Evolutionary conservation across 169 alveolate genomes (phyloP).

Genomic region (Plasmodium ovale): DNA sequence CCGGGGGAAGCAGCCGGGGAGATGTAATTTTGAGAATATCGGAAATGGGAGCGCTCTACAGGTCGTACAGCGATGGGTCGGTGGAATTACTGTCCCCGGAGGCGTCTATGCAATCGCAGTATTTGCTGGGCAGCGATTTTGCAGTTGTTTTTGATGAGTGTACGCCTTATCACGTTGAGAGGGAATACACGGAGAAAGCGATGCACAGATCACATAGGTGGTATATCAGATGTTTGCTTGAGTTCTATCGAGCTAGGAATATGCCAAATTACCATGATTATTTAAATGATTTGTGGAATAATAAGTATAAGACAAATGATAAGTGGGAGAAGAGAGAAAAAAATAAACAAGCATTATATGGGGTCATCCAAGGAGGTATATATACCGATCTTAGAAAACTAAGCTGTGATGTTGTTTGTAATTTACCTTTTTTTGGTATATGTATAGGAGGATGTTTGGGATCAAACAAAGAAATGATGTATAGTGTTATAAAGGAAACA

Average conservation of each 20-base stretch:
- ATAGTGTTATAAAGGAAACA: conserved; percentile 32
- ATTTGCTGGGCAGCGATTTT: conserved; percentile 56
- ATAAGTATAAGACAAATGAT: conserved; percentile 19
- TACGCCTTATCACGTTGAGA: conserved; percentile 49
- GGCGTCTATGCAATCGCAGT: conserved; percentile 55
- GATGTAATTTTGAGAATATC: conserved; percentile 26
- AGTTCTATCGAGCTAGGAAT: conserved; percentile 31
- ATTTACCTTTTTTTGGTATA: conserved; percentile 95
- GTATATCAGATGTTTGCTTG: conserved; percentile 52
- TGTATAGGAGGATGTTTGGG: conserved; percentile 98
- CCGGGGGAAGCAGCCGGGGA: background rate
- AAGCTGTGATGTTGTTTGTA: conserved; percentile 80
- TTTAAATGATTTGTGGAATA: conserved; percentile 31
- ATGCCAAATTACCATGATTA: conserved; percentile 58
- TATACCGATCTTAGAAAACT: conserved; percentile 89
- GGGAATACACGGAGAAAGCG: conserved; percentile 40
- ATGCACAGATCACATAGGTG: conserved; percentile 75
- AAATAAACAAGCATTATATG: conserved; percentile 95
- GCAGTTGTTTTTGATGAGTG: conserved; percentile 59
- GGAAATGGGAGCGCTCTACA: conserved; percentile 57
- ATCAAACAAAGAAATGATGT: conserved; percentile 59
- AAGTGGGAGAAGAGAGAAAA: conserved; percentile 74
- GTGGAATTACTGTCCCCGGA: conserved; percentile 55
- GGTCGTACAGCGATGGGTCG: conserved; percentile 45
- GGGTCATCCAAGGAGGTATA: conserved; percentile 98